These are phyloP conservation scores for Telopea speciosissima DNA, from an alignment of 177 flowering plant species.

Conservation along the genomic window DNA sequence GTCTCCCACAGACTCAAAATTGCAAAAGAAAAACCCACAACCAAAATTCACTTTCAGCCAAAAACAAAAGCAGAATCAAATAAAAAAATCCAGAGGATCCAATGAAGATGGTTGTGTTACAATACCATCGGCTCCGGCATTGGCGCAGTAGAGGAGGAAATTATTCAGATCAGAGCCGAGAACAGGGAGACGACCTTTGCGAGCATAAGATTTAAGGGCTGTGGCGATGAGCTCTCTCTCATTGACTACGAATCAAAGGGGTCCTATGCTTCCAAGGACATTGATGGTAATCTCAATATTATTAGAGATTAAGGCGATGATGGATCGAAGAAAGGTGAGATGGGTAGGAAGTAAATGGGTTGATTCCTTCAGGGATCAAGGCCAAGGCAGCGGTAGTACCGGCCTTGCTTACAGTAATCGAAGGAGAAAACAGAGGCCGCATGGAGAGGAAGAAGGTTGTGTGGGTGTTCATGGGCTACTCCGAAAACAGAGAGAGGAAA, in stretches of 20 bases:
- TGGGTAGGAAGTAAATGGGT: not conserved
- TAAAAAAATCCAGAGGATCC: no score
- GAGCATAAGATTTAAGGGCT: constrained; percentile 60
- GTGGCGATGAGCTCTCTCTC: constrained; percentile 62
- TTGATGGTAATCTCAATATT: constrained; percentile 33
- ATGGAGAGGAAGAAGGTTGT: not conserved
- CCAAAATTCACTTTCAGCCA: no score
- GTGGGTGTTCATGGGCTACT: no score
- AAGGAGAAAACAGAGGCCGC: constrained; percentile 34
- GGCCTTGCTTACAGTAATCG: constrained; percentile 71
- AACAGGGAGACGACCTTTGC: constrained; percentile 71
- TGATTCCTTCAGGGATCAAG: constrained; percentile 54
- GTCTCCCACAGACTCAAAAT: no score
- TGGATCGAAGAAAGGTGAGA: not conserved
- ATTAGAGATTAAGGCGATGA: not conserved
- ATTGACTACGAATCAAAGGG: constrained; percentile 62
- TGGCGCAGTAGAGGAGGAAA: constrained; percentile 60
- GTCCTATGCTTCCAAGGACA: constrained; percentile 79
- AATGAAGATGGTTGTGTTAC: no score
- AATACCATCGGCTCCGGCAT: constrained; percentile 26
- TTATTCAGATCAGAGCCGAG: constrained; percentile 56
- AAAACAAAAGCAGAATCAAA: no score
- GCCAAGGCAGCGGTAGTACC: constrained; percentile 95
- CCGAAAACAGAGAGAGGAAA: not conserved
- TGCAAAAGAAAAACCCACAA: no score